These are phyloP conservation scores for Beauveria rudraprayagi DNA, from an alignment of 2,329 filamentous ascomycete genomes.

Conservation along the genomic window DNA sequence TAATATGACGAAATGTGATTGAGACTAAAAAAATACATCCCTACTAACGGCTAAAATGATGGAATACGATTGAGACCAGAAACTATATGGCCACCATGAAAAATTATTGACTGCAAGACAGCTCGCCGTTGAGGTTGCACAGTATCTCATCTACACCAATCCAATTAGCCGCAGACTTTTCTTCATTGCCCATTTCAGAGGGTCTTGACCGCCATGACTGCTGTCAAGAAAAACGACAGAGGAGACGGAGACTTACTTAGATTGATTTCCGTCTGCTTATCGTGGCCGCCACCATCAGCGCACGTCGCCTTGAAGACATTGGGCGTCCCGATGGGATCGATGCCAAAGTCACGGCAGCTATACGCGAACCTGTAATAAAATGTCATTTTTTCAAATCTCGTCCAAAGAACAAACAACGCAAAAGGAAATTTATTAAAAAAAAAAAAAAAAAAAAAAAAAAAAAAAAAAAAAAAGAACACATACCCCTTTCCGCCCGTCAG, in stretches of 20 bases:
- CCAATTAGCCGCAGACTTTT: neutral
- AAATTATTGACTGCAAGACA: neutral
- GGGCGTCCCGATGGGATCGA: neutral
- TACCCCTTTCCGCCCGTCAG: neutral
- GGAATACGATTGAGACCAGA: neutral
- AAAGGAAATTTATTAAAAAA: too few species aligned
- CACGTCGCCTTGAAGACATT: conserved; percentile 1
- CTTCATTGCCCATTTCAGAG: too few species aligned
- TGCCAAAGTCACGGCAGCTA: conserved; percentile 5
- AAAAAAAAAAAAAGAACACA: neutral
- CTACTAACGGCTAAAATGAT: neutral
- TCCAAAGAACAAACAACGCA: too few species aligned
- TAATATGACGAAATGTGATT: conserved; percentile 1
- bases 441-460: neutral
- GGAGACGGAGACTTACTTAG: neutral
- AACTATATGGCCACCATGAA: too few species aligned
- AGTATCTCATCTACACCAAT: neutral
- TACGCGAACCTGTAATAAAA: neutral
- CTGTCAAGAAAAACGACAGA: neutral
- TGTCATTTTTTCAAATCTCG: neutral
- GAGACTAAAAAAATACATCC: neutral
- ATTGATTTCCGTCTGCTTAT: neutral
- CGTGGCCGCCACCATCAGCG: neutral
- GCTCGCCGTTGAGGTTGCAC: neutral
- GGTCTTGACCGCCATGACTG: too few species aligned